These are phyloP conservation scores for Harringtonia aguacate DNA, from an alignment of 2,329 filamentous ascomycete genomes.

Conservation along the genomic window DNA sequence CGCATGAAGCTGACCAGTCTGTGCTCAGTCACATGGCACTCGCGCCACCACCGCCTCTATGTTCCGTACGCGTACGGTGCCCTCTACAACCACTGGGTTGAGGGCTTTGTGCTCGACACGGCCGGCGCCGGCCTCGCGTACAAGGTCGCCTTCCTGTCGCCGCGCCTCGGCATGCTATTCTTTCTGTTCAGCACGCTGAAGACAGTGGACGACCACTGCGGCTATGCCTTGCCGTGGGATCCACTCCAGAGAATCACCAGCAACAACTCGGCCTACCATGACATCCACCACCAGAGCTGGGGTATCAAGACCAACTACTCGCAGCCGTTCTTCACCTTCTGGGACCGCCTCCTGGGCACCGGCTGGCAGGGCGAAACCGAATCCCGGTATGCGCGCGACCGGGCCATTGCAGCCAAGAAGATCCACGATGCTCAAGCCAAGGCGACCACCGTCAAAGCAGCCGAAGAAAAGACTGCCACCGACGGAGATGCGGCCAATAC, in stretches of 20 bases:
- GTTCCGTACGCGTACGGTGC: slow-evolving; percentile 96
- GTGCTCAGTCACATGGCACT: slow-evolving; percentile 74
- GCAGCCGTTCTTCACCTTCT: slow-evolving; percentile 91
- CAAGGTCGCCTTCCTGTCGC: slow-evolving; percentile 70
- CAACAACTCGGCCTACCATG: slow-evolving; percentile 95
- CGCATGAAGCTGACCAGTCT: background rate
- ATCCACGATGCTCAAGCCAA: background rate
- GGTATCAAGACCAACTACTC: slow-evolving; percentile 94
- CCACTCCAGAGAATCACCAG: slow-evolving; percentile 83
- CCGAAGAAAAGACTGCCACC: background rate
- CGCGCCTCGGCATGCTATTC: slow-evolving; percentile 79
- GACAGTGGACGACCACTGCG: slow-evolving; percentile 95
- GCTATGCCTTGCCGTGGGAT: slow-evolving; percentile 92
- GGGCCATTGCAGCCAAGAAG: slow-evolving; percentile 29
- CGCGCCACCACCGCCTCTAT: slow-evolving; percentile 90
- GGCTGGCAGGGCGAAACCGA: slow-evolving; percentile 61
- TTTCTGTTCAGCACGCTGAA: slow-evolving; percentile 87
- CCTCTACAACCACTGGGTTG: slow-evolving; percentile 91
- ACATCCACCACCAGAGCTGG: slow-evolving; percentile 98
- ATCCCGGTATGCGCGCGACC: slow-evolving; percentile 30
- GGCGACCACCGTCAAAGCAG: background rate
- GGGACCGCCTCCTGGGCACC: slow-evolving; percentile 75
- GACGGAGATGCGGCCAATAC: background rate
- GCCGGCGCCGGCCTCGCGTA: slow-evolving; percentile 77
- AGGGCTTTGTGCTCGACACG: slow-evolving; percentile 89